These are phyloP conservation scores for Lipomyces chichibuensis DNA, from an alignment of 805 yeast genomes.

Conservation along the genomic window DNA sequence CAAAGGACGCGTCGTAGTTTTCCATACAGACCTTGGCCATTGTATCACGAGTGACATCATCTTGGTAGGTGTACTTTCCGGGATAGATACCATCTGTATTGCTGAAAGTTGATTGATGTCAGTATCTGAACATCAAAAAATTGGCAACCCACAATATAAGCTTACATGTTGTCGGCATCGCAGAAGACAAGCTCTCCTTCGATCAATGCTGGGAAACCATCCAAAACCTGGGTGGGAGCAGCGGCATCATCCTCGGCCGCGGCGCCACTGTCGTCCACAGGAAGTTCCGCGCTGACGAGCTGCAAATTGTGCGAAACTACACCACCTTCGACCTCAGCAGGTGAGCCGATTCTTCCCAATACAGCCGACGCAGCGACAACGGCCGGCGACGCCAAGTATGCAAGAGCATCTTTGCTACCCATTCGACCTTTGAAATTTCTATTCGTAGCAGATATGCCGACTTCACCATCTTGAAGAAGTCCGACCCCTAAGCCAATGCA, in stretches of 20 bases:
- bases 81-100: constrained; percentile 99
- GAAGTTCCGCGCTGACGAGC: constrained; percentile 39
- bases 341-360: constrained; percentile 90
- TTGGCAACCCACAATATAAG: too few relatives aligned
- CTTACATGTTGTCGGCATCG: constrained; percentile 73
- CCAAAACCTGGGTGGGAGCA: constrained; percentile 70
- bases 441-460: constrained; percentile 97
- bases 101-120: constrained; percentile 54
- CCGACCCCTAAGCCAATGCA: constrained; percentile 98
- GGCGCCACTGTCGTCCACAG: constrained; percentile 44
- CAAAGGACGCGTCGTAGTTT: constrained; percentile 91
- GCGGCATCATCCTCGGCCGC: constrained; percentile 43
- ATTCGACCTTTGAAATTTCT: constrained; percentile 98
- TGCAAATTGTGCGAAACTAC: constrained; percentile 42
- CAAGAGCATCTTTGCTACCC: constrained; percentile 97
- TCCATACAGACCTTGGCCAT: constrained; percentile 99
- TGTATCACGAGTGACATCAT: constrained; percentile 88
- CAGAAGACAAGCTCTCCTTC: constrained; percentile 92
- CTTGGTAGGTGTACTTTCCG: constrained; percentile 98
- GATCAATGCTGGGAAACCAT: constrained; percentile 87
- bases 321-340: constrained; percentile 75
- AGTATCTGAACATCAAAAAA: not conserved
- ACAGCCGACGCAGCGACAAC: constrained; percentile 98
- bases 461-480: constrained; percentile 89
- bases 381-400: constrained; percentile 95